A percentile compares a stretch with the other conserved stretches of the same genome.
Evolutionary conservation across 441 rosid genomes (phyloP).

Genomic region (Pelargonium cotyledonis): DNA sequence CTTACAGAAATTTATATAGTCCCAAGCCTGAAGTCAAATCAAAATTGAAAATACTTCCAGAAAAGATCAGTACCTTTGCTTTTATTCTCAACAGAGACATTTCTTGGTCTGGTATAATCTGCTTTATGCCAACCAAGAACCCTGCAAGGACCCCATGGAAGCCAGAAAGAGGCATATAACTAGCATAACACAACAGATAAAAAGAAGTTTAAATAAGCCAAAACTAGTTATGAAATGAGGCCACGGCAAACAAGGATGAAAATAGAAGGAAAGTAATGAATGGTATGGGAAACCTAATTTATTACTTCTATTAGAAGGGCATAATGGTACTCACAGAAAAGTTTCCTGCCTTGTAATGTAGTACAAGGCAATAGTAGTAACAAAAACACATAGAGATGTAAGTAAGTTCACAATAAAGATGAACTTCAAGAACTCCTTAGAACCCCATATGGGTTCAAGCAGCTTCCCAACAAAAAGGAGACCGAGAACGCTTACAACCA

Average conservation of each 20-base stretch:
- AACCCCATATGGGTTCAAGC: slow-evolving; percentile 94
- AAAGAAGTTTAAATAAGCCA: slow-evolving; percentile 6
- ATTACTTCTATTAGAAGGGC: slow-evolving; percentile 10
- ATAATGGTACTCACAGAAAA: slow-evolving; percentile 59
- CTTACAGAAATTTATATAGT: slow-evolving; percentile 6
- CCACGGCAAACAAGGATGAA: not conserved
- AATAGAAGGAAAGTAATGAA: not conserved
- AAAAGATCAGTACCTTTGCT: slow-evolving; percentile 57
- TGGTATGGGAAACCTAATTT: slow-evolving; percentile 1
- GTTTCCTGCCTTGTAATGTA: slow-evolving; percentile 64
- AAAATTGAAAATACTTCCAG: not conserved
- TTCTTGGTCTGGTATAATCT: slow-evolving; percentile 92
- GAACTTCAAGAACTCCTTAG: slow-evolving; percentile 93
- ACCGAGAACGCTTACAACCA: slow-evolving; percentile 58
- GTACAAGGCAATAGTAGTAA: slow-evolving; percentile 81
- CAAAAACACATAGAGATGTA: slow-evolving; percentile 70
- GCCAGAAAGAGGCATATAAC: slow-evolving; percentile 94
- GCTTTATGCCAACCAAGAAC: slow-evolving; percentile 90
- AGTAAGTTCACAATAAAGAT: slow-evolving; percentile 72
- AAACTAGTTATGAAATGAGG: not conserved
- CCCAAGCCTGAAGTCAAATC: not conserved
- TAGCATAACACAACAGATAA: slow-evolving; percentile 25
- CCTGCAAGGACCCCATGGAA: slow-evolving; percentile 84
- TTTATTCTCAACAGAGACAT: slow-evolving; percentile 59
- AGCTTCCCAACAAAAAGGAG: slow-evolving; percentile 89